Conservation (phyloP, 83 land plant genomes). For the Picea mariana region DNA sequence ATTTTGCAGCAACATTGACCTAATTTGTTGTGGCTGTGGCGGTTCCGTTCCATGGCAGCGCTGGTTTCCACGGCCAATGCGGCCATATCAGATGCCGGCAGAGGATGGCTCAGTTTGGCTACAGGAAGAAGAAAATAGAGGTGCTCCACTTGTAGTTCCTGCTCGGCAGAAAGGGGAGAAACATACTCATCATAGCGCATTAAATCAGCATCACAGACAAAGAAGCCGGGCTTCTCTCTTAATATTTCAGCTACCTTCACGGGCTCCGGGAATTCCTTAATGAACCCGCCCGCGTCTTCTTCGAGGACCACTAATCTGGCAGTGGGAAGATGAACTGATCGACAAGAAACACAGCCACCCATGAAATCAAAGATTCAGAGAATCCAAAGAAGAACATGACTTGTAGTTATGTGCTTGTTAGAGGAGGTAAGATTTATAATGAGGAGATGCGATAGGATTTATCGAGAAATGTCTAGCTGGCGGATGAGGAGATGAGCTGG, state of each 20-base stretch:
- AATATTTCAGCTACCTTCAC: neutral
- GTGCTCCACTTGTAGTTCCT: constrained; percentile 26
- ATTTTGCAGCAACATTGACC: too few species aligned
- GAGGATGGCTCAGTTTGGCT: constrained; percentile 3
- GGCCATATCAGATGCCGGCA: constrained; percentile 31
- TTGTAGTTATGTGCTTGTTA: too few species aligned
- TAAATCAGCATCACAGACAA: constrained; percentile 35
- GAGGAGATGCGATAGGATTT: too few species aligned
- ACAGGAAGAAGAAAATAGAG: constrained; percentile 44
- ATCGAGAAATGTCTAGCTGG: too few species aligned
- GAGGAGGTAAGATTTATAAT: too few species aligned
- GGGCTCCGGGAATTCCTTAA: too few species aligned
- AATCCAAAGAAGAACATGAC: too few species aligned
- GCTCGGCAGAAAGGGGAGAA: constrained; percentile 18
- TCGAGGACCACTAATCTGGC: too few species aligned
- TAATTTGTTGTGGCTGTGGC: too few species aligned
- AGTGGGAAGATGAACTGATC: too few species aligned
- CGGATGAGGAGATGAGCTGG: too few species aligned
- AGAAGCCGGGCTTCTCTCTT: neutral
- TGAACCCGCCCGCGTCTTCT: too few species aligned
- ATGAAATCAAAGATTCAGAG: neutral
- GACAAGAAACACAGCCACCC: neutral
- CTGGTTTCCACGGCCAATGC: constrained; percentile 38
- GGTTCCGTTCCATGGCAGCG: constrained; percentile 6
- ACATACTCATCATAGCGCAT: constrained; percentile 13